Percentiles rank a stretch among this genome's conserved stretches.
These are phyloP conservation scores for Neocatenulostroma microsporum DNA, from an alignment of 2,329 filamentous ascomycete species.

Conservation along the genomic window DNA sequence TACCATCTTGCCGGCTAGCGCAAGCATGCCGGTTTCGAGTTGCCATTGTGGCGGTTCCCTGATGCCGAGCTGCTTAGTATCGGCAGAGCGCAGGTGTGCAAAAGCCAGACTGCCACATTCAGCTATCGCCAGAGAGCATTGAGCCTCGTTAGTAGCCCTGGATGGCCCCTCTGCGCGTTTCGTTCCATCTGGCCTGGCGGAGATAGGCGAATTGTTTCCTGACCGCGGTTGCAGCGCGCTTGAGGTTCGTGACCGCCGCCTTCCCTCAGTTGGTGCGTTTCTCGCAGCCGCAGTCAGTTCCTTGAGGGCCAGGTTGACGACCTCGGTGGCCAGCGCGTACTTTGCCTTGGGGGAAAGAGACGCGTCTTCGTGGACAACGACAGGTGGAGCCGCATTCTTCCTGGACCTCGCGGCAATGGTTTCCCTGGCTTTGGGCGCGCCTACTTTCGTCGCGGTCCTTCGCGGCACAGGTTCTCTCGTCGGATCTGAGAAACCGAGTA, in stretches of 20 bases:
- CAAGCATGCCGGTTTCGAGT: conserved; percentile 65
- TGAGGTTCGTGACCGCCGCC: background rate
- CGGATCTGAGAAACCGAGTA: too few species aligned
- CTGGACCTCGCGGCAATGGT: too few species aligned
- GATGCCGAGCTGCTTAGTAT: conserved; percentile 44
- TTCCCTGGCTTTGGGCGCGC: too few species aligned
- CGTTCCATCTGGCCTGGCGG: too few species aligned
- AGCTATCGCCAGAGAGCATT: conserved; percentile 43
- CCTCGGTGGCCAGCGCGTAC: conserved; percentile 61
- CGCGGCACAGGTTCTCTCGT: too few species aligned
- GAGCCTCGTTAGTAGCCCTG: too few species aligned
- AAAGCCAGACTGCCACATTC: conserved; percentile 66
- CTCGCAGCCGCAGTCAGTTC: conserved; percentile 59
- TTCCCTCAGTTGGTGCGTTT: conserved; percentile 35
- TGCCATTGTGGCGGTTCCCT: conserved; percentile 56
- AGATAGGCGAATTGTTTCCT: conserved; percentile 46
- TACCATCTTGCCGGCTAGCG: conserved; percentile 59
- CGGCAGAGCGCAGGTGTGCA: conserved; percentile 52
- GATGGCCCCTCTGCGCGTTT: too few species aligned
- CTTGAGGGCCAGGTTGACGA: conserved; percentile 64
- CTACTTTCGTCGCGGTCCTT: too few species aligned
- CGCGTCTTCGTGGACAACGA: conserved; percentile 32
- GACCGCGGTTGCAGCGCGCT: conserved; percentile 34
- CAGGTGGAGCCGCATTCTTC: too few species aligned
- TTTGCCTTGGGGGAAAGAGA: conserved; percentile 53